These are phyloP conservation scores for Paraphaeosphaeria minitans DNA, from an alignment of 2,329 filamentous ascomycete species.

Conservation along the genomic window DNA sequence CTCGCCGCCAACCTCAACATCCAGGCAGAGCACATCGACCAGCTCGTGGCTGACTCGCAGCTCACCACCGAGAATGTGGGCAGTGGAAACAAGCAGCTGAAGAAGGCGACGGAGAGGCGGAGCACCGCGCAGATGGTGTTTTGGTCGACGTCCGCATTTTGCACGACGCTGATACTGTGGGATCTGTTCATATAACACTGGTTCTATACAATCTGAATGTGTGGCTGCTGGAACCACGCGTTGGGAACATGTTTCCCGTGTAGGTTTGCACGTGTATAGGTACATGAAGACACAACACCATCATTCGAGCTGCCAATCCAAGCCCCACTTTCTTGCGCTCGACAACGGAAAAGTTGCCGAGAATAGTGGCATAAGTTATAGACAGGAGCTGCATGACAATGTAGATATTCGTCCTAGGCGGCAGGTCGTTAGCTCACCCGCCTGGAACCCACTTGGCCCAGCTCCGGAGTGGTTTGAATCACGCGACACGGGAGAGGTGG, in stretches of 20 bases:
- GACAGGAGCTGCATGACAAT: constrained; percentile 14
- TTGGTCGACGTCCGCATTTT: constrained; percentile 53
- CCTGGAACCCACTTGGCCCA: constrained; percentile 1
- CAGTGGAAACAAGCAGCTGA: constrained; percentile 87
- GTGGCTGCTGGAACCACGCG: neutral
- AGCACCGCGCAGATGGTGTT: constrained; percentile 58
- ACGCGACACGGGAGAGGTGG: constrained; percentile 31
- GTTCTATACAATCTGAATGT: neutral
- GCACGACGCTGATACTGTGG: constrained; percentile 54
- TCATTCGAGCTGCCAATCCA: neutral
- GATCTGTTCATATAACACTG: constrained; percentile 52
- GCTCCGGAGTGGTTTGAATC: constrained; percentile 6
- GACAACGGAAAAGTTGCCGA: neutral
- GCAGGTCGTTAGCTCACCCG: neutral
- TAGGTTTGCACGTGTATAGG: neutral
- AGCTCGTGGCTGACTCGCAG: constrained; percentile 82
- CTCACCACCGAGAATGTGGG: constrained; percentile 85
- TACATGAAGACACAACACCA: neutral
- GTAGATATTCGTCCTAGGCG: constrained; percentile 2
- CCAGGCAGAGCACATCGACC: constrained; percentile 87
- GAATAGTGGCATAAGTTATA: constrained; percentile 16
- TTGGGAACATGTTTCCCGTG: too few species aligned
- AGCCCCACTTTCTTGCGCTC: neutral
- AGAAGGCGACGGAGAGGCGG: constrained; percentile 69
- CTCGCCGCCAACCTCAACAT: constrained; percentile 83